Conservation (phyloP, 2,329 filamentous ascomycete genomes). For the Pestalotiopsis sp. region DNA sequence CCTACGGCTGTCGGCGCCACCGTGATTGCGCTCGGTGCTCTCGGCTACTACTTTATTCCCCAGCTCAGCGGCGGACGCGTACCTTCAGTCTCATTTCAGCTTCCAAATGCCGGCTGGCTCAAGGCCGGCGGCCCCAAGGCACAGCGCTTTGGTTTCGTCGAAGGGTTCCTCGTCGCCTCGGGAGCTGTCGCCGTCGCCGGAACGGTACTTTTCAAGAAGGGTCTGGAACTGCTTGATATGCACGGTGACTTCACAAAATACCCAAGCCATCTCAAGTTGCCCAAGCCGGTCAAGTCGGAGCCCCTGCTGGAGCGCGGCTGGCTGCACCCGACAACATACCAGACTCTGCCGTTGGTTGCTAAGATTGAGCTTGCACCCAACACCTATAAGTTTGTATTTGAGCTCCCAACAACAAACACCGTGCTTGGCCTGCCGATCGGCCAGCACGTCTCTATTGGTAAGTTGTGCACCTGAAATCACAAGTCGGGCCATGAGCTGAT, state of each 20-base stretch:
- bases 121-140: slow-evolving; percentile 11
- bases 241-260: slow-evolving; percentile 34
- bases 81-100: background rate
- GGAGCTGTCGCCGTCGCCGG: slow-evolving; percentile 33
- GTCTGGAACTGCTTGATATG: slow-evolving; percentile 33
- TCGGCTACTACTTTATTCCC: slow-evolving; percentile 21
- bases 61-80: slow-evolving; percentile 13
- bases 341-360: slow-evolving; percentile 43
- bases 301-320: slow-evolving; percentile 45
- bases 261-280: slow-evolving; percentile 41
- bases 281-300: slow-evolving; percentile 36
- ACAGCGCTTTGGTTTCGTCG: slow-evolving; percentile 34
- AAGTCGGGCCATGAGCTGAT: background rate
- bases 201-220: slow-evolving; percentile 28
- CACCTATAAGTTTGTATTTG: slow-evolving; percentile 49
- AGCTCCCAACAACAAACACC: slow-evolving; percentile 43
- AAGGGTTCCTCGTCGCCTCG: slow-evolving; percentile 38
- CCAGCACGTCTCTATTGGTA: slow-evolving; percentile 53
- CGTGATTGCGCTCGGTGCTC: slow-evolving; percentile 18
- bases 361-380: slow-evolving; percentile 43
- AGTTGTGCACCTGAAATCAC: background rate
- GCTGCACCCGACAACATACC: slow-evolving; percentile 50
- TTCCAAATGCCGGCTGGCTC: slow-evolving; percentile 1
- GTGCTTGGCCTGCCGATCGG: slow-evolving; percentile 58
- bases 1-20: slow-evolving; percentile 11